phyloP scores from a whole-genome alignment of 345 rosid genomes.

The Ceriops zippeliana region DNA sequence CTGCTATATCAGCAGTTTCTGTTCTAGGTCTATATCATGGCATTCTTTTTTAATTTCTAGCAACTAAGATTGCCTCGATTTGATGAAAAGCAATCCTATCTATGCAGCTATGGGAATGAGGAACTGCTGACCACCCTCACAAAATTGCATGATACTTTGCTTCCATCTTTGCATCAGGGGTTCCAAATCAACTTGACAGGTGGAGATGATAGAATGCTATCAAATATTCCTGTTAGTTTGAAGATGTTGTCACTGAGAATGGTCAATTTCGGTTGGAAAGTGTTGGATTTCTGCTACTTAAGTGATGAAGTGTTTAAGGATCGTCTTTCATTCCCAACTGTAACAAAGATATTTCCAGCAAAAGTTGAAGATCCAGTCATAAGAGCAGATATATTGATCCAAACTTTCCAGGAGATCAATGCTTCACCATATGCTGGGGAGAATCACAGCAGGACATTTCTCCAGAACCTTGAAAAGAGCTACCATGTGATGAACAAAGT shows the following conservation, averaged over 20 bases:
- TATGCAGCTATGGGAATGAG: slow-evolving; percentile 73
- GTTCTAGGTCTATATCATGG: not conserved
- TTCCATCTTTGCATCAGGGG: slow-evolving; percentile 73
- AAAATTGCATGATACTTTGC: slow-evolving; percentile 72
- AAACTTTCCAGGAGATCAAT: slow-evolving; percentile 70
- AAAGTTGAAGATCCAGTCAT: slow-evolving; percentile 85
- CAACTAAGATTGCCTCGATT: slow-evolving; percentile 10
- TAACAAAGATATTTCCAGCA: slow-evolving; percentile 80
- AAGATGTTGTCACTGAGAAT: slow-evolving; percentile 73
- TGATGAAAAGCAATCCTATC: slow-evolving; percentile 19
- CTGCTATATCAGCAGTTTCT: not conserved
- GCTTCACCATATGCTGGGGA: slow-evolving; percentile 51
- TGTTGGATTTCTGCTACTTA: slow-evolving; percentile 68
- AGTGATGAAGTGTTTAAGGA: slow-evolving; percentile 49
- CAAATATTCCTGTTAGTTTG: slow-evolving; percentile 51
- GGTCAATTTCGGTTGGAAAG: slow-evolving; percentile 68
- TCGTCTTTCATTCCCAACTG: slow-evolving; percentile 37
- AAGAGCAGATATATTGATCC: slow-evolving; percentile 79
- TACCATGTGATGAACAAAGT: slow-evolving; percentile 54
- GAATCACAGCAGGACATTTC: slow-evolving; percentile 46
- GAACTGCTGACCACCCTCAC: slow-evolving; percentile 65
- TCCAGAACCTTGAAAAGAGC: slow-evolving; percentile 57
- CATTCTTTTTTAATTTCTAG: not conserved
- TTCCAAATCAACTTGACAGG: slow-evolving; percentile 44
- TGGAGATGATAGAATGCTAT: slow-evolving; percentile 41